Percentiles rank a stretch among this genome's conserved stretches.
These are phyloP conservation scores for Colletotrichum somersetense DNA, from an alignment of 2,329 filamentous ascomycete species.

Conservation along the genomic window DNA sequence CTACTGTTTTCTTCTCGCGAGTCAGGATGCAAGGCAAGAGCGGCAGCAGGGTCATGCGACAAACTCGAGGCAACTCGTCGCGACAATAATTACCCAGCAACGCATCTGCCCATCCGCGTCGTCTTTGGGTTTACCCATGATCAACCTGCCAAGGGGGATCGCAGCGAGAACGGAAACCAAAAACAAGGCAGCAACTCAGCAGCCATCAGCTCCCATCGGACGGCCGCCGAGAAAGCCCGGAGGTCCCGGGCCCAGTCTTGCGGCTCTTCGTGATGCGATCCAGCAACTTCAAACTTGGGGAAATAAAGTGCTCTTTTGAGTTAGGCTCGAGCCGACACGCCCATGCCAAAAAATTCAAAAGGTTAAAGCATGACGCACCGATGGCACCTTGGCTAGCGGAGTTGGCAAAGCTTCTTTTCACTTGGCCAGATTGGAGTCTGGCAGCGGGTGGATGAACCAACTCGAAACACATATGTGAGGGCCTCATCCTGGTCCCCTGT, in stretches of 20 bases:
- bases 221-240: not conserved
- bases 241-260: not conserved
- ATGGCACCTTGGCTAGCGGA: conserved; percentile 11
- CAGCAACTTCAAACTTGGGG: not conserved
- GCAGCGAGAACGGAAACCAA: not conserved
- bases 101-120: conserved; percentile 15
- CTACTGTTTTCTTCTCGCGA: not conserved
- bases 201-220: no score
- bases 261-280: not conserved
- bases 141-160: conserved; percentile 14
- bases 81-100: conserved; percentile 15
- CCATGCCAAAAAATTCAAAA: conserved; percentile 10
- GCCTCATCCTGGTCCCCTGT: conserved; percentile 25
- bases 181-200: not conserved
- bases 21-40: conserved; percentile 1
- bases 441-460: conserved; percentile 22
- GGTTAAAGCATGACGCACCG: conserved; percentile 4
- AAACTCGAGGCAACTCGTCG: conserved; percentile 22
- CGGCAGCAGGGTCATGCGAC: not conserved
- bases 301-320: conserved; percentile 17
- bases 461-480: conserved; percentile 22
- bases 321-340: conserved; percentile 29
- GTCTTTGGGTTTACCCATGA: not conserved
- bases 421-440: conserved; percentile 12
- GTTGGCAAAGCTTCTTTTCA: conserved; percentile 31